Conservation (phyloP, 1,284 basidiomycete species). For the Sporisorium reilianum region DNA sequence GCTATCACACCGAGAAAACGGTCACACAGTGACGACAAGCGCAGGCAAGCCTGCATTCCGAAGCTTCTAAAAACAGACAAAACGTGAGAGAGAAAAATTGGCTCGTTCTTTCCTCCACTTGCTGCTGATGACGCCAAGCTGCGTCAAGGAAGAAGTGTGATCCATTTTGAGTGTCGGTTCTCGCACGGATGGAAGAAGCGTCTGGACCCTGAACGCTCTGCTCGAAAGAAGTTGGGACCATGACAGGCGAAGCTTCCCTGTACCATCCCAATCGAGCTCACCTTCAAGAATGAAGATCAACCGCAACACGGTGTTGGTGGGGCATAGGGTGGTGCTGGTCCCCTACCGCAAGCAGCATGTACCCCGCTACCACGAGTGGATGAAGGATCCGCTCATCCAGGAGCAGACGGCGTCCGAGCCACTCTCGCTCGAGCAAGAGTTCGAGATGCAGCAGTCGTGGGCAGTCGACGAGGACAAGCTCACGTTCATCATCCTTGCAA, state of each 20-base stretch:
- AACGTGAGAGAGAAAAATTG: neutral
- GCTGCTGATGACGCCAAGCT: constrained; percentile 31
- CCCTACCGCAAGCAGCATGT: constrained; percentile 74
- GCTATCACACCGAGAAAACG: neutral
- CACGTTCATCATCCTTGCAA: constrained; percentile 85
- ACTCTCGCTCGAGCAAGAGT: constrained; percentile 84
- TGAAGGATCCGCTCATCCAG: constrained; percentile 81
- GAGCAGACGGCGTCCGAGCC: constrained; percentile 88
- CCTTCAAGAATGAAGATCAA: constrained; percentile 75
- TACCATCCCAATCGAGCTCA: neutral
- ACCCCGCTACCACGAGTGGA: constrained; percentile 84
- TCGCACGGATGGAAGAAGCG: constrained; percentile 25
- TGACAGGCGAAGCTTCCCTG: neutral
- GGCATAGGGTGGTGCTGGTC: constrained; percentile 77
- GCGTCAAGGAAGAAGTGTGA: constrained; percentile 23
- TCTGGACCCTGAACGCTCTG: constrained; percentile 11
- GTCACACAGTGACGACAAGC: too few species aligned
- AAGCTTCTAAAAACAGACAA: constrained; percentile 1
- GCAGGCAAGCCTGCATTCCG: neutral
- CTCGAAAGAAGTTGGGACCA: neutral
- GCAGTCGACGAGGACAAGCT: constrained; percentile 88
- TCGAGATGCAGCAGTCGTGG: constrained; percentile 93
- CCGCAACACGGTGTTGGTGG: constrained; percentile 76
- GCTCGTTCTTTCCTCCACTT: constrained; percentile 19
- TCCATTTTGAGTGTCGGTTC: neutral